phyloP scores from a whole-genome alignment of 1,284 basidiomycete species.

The Marasmius sp. region DNA sequence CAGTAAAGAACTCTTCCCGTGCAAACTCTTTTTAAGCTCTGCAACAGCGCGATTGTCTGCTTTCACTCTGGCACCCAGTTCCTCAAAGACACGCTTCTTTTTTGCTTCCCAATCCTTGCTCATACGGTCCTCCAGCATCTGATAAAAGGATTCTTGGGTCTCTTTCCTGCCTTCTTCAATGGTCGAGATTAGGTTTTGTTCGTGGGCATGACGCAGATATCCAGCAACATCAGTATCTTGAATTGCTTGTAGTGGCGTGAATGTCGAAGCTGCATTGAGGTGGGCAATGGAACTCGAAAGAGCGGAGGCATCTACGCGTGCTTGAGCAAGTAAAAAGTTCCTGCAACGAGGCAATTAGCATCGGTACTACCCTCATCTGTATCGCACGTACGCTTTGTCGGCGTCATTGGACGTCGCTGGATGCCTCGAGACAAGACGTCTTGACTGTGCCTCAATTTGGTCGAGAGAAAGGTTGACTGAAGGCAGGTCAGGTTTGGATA shows the following conservation, averaged over 20 bases:
- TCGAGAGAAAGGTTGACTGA: slow-evolving; percentile 86
- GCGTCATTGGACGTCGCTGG: slow-evolving; percentile 60
- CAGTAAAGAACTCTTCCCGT: slow-evolving; percentile 43
- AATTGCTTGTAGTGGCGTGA: slow-evolving; percentile 85
- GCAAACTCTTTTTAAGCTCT: slow-evolving; percentile 61
- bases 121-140: slow-evolving; percentile 73
- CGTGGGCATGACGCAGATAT: slow-evolving; percentile 88
- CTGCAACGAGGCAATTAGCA: slow-evolving; percentile 33
- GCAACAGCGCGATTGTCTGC: slow-evolving; percentile 52
- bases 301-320: slow-evolving; percentile 84
- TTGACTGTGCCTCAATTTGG: slow-evolving; percentile 88
- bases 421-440: slow-evolving; percentile 74
- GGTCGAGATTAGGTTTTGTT: slow-evolving; percentile 91
- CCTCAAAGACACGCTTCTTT: slow-evolving; percentile 88
- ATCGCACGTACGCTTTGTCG: slow-evolving; percentile 67
- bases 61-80: slow-evolving; percentile 70
- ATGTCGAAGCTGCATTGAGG: slow-evolving; percentile 82
- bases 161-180: slow-evolving; percentile 89
- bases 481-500: slow-evolving; percentile 77
- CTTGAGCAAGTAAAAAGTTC: slow-evolving; percentile 86
- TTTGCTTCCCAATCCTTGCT: slow-evolving; percentile 87
- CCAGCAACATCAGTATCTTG: slow-evolving; percentile 90
- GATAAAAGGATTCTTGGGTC: slow-evolving; percentile 86
- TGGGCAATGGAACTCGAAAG: slow-evolving; percentile 80
- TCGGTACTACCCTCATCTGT: not conserved